Evolutionary conservation across 495 filamentous ascomycete species (phyloP), one percentile per base, ranked within the genome.

Genomic region (Delitschia confertaspora): DNA sequence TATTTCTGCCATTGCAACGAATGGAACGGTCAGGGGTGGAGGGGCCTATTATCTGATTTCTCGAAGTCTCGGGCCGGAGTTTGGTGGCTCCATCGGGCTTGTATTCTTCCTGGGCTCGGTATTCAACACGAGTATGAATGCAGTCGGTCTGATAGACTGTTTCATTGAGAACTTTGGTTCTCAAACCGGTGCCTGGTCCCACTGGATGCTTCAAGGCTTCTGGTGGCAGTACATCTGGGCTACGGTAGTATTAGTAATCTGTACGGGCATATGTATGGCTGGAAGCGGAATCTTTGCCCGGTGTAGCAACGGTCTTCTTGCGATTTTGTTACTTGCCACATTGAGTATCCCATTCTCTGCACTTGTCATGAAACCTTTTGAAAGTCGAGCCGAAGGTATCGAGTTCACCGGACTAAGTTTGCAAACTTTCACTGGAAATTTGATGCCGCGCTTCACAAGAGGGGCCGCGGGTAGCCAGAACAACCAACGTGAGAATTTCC

Each of bases 41-140:
- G 86, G 86, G 31, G 85, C 86, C 20, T 93, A 93, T 58, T 93
- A 89, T 49, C 64, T 93, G 40, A 93, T 93, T 37, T 93, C 86
- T 10, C 76, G 86, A 38, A 87, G 83, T 23, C 64, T 93, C 14
- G 86, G 86, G 3, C 86, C 86, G 9, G 86, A 93, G 51, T 93
- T 93, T 58, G 86, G 86, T 22, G 86, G 86, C n/a, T 85, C 82
- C 3, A 93, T 93, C 37, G 86, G 86, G 2, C 64, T 93, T n/a
- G 78, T 93, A 6, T 89, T 93, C 59, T 93, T 89, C 57, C 65
- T 93, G 11, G 85, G 86, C 11, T 80, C 81, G 48, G 81, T 84
- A 1, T 74, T 93, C 58, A 93, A 91, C 59, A 89, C 86, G 2
- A 83, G 82, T 11, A 80, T 93, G 72, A 93, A 93, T 56, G 79